These are phyloP conservation scores for Giardia muris DNA, from an alignment of 208 protist species.

Conservation along the genomic window DNA sequence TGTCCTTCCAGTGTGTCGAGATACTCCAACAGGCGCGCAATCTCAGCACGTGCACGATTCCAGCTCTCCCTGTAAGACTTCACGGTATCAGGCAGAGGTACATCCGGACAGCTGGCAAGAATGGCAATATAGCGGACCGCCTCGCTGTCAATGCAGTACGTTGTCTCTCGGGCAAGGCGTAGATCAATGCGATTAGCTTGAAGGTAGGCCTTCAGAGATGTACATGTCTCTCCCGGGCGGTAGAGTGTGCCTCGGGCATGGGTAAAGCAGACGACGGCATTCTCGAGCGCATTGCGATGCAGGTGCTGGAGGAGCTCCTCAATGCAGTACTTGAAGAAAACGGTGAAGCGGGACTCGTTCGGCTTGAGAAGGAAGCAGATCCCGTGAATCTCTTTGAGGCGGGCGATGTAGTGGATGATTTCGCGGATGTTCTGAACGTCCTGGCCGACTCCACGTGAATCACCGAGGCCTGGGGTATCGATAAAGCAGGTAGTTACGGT, in stretches of 20 bases:
- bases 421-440: neutral
- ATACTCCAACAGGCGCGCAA: neutral
- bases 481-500: neutral
- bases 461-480: neutral
- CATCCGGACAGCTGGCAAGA: neutral
- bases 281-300: neutral
- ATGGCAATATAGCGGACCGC: neutral
- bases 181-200: neutral
- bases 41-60: neutral
- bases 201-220: neutral
- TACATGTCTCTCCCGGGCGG: neutral
- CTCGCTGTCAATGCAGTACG: neutral
- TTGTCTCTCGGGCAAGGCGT: neutral
- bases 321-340: slow-evolving; percentile 4
- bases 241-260: neutral
- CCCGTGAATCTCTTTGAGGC: neutral
- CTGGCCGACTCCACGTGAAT: neutral
- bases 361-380: neutral
- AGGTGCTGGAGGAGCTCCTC: neutral
- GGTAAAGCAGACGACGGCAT: neutral
- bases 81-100: neutral
- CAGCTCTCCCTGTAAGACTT: neutral
- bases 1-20: neutral
- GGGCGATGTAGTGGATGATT: neutral
- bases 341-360: neutral